Conservation (phyloP, 2,329 filamentous ascomycete genomes). For the Amauroascus niger region DNA sequence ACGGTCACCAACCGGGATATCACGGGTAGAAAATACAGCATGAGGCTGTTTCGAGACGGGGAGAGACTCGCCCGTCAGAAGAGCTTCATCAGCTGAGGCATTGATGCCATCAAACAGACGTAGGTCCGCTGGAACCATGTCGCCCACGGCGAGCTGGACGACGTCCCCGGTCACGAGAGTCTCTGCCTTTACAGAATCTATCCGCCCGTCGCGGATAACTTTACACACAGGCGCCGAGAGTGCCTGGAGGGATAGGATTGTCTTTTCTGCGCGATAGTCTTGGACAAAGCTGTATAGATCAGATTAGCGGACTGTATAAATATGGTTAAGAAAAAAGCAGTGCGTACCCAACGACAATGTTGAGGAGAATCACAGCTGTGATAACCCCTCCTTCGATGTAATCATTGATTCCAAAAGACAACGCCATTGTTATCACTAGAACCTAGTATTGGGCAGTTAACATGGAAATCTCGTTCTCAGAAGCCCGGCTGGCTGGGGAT, state of each 20-base stretch:
- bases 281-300: constrained; percentile 39
- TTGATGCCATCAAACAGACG: constrained; percentile 48
- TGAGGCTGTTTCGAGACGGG: constrained; percentile 46
- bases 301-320: not conserved
- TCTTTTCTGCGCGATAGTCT: constrained; percentile 46
- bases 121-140: constrained; percentile 44
- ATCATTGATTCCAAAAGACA: constrained; percentile 47
- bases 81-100: constrained; percentile 51
- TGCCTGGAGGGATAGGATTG: constrained; percentile 44
- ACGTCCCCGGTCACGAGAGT: constrained; percentile 52
- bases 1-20: constrained; percentile 50
- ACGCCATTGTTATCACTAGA: constrained; percentile 63
- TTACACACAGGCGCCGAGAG: constrained; percentile 43
- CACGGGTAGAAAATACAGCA: constrained; percentile 34
- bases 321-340: not conserved
- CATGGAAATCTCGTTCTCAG: constrained; percentile 9
- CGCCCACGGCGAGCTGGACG: constrained; percentile 43
- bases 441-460: constrained; percentile 41
- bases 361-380: constrained; percentile 49
- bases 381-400: constrained; percentile 52
- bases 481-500: constrained; percentile 14
- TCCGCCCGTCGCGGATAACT: constrained; percentile 43
- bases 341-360: constrained; percentile 44
- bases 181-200: constrained; percentile 44
- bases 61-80: constrained; percentile 54